Evolutionary conservation across 2,329 filamentous ascomycete species (phyloP).

Genomic region (Pseudocercospora fuligena): DNA sequence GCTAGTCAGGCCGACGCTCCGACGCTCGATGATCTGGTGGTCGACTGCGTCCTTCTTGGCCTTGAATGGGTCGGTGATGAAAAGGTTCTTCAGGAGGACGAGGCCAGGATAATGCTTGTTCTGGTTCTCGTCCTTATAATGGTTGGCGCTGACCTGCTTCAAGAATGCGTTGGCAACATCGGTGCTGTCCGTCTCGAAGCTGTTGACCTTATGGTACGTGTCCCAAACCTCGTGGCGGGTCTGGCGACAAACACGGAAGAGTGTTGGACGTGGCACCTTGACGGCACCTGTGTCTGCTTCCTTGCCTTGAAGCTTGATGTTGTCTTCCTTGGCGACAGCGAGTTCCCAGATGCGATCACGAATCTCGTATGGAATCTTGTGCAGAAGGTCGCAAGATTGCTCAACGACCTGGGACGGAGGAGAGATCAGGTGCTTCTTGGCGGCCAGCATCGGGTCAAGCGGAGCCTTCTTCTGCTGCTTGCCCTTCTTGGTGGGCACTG

Average conservation of each 20-base stretch:
- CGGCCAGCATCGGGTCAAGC: neutral
- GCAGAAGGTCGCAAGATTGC: neutral
- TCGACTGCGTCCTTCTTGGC: slow-evolving; percentile 5
- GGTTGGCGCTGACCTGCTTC: neutral
- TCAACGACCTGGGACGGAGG: neutral
- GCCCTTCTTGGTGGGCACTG: neutral
- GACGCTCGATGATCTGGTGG: neutral
- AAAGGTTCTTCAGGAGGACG: neutral
- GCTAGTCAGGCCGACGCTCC: neutral
- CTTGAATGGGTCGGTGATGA: slow-evolving; percentile 8
- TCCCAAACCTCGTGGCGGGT: neutral
- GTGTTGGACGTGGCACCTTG: neutral
- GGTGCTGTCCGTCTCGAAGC: slow-evolving; percentile 5
- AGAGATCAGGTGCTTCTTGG: neutral
- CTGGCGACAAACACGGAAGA: slow-evolving; percentile 8
- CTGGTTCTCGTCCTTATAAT: neutral
- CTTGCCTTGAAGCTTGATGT: neutral
- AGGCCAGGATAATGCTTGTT: neutral
- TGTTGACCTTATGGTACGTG: slow-evolving; percentile 12
- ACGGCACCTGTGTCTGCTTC: neutral
- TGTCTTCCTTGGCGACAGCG: neutral
- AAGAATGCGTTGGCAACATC: slow-evolving; percentile 7
- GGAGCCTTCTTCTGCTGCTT: neutral
- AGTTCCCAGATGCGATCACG: neutral
- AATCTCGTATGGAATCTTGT: neutral